Percentiles rank a stretch among this genome's conserved stretches.
Conservation (phyloP, 78 protist genomes). For the Dictyostelium intermedium region DNA sequence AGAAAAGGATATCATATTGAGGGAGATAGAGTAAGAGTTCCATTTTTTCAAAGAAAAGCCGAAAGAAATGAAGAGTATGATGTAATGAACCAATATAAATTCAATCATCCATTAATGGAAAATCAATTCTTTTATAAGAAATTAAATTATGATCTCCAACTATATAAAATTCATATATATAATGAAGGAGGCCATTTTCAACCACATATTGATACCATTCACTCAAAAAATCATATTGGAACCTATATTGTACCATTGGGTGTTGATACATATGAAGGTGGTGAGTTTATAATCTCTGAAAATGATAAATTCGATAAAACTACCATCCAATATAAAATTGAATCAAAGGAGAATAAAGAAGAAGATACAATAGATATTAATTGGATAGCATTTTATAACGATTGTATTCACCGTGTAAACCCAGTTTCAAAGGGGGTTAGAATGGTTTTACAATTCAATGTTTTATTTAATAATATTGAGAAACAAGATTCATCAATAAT, state of each 20-base stretch:
- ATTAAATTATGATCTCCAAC: not conserved
- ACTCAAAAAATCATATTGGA: not conserved
- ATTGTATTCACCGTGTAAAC: not conserved
- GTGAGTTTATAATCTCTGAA: not conserved
- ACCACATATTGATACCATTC: not conserved
- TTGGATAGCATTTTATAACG: not conserved
- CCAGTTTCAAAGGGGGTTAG: not conserved
- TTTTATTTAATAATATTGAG: not conserved
- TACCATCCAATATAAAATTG: not conserved
- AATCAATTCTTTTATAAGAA: not conserved
- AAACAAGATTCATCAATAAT: not conserved
- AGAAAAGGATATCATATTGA: not conserved
- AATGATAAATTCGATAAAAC: not conserved
- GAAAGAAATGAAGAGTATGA: not conserved
- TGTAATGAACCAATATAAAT: not conserved
- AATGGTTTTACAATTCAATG: not conserved
- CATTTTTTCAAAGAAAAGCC: not conserved
- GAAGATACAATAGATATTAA: not conserved
- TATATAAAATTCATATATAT: slow-evolving; percentile 7
- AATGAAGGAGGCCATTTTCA: slow-evolving; percentile 1
- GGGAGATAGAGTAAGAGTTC: not conserved
- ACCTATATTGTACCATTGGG: slow-evolving; percentile 6
- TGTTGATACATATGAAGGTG: slow-evolving; percentile 1
- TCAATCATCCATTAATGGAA: not conserved
- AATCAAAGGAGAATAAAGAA: not conserved